phyloP scores from a whole-genome alignment of 345 rosid species.

The Xanthoceras sorbifolium region DNA sequence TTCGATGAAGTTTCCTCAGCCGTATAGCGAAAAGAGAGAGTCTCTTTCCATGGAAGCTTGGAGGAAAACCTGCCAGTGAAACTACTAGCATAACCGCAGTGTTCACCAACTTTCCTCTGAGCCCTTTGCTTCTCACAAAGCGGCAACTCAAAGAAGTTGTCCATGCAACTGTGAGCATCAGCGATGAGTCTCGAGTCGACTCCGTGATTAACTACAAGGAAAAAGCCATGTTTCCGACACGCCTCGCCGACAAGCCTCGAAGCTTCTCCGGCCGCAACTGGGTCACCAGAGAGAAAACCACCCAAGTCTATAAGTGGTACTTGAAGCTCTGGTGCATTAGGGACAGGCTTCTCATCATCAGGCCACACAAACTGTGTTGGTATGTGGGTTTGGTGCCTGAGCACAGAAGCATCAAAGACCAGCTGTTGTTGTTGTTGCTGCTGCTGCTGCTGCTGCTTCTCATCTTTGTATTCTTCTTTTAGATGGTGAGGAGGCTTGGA shows the following conservation, averaged over 20 bases:
- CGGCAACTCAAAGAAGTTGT: constrained; percentile 73
- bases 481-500: constrained; percentile 25
- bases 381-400: constrained; percentile 49
- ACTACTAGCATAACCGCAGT: constrained; percentile 93
- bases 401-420: constrained; percentile 72
- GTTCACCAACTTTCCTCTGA: constrained; percentile 79
- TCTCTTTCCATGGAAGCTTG: constrained; percentile 98
- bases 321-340: constrained; percentile 52
- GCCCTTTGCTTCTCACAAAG: constrained; percentile 71
- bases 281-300: constrained; percentile 58
- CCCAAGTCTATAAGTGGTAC: constrained; percentile 82
- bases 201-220: constrained; percentile 86
- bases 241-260: constrained; percentile 68
- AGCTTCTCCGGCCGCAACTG: constrained; percentile 53
- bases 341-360: constrained; percentile 65
- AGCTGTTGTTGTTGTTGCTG: constrained; percentile 39
- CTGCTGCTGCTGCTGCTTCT: constrained; percentile 31
- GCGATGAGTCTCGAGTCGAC: constrained; percentile 59
- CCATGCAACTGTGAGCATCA: constrained; percentile 68
- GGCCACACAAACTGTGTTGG: constrained; percentile 94
- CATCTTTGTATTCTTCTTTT: no score
- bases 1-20: constrained; percentile 44
- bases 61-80: constrained; percentile 92
- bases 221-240: constrained; percentile 82
- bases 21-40: constrained; percentile 70